Conservation (phyloP, 2,329 filamentous ascomycete genomes). For the Penicillium sp. region DNA sequence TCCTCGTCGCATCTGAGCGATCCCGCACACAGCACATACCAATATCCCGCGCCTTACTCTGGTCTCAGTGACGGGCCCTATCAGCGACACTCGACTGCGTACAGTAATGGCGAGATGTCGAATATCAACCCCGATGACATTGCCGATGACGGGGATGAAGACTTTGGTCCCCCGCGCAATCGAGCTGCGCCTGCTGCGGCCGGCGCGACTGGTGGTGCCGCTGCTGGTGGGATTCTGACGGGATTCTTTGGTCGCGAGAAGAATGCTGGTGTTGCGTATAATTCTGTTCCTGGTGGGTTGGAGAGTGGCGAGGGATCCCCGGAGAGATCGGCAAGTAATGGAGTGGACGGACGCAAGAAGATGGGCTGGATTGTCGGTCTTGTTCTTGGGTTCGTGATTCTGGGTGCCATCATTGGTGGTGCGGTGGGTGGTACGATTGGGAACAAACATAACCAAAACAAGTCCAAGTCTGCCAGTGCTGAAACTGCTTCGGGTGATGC, state of each 20-base stretch:
- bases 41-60: constrained; percentile 31
- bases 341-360: constrained; percentile 62
- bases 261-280: constrained; percentile 51
- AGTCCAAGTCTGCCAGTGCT: constrained; percentile 28
- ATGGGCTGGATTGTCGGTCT: constrained; percentile 67
- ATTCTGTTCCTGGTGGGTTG: constrained; percentile 48
- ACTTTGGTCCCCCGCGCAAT: constrained; percentile 54
- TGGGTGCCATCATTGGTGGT: constrained; percentile 70
- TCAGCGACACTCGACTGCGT: constrained; percentile 52
- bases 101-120: constrained; percentile 47
- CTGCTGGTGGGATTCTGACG: constrained; percentile 44
- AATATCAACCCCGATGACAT: constrained; percentile 74
- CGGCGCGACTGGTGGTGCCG: constrained; percentile 47
- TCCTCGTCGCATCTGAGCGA: constrained; percentile 31
- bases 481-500: constrained; percentile 60
- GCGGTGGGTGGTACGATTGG: constrained; percentile 69
- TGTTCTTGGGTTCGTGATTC: constrained; percentile 62
- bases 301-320: constrained; percentile 60
- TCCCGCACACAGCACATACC: constrained; percentile 42
- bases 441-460: constrained; percentile 48
- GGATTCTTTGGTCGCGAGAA: constrained; percentile 44
- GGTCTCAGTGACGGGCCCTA: constrained; percentile 62
- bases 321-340: constrained; percentile 60
- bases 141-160: constrained; percentile 84
- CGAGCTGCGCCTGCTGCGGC: constrained; percentile 5